These are phyloP conservation scores for Thuidium tamariscinum DNA, from an alignment of 225 moss, liverwort and hornwort genomes.

Conservation along the genomic window DNA sequence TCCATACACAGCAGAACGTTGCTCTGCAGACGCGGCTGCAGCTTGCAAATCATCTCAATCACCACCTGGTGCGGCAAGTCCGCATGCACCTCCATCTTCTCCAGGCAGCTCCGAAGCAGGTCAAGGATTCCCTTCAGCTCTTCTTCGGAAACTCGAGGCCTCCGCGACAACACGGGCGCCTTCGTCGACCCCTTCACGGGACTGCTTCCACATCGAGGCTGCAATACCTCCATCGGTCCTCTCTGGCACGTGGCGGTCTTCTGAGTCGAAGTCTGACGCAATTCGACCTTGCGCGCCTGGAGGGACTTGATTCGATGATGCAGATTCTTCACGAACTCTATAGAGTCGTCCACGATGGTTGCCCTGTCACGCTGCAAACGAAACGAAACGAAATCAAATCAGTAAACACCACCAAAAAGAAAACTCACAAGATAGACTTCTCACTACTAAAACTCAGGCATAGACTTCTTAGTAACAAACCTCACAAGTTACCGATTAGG, in stretches of 20 bases:
- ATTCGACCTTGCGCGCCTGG: slow-evolving; percentile 18
- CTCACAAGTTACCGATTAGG: neutral
- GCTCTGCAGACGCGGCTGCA: slow-evolving; percentile 38
- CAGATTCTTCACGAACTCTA: slow-evolving; percentile 65
- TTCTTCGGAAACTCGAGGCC: neutral
- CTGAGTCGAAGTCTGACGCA: slow-evolving; percentile 1
- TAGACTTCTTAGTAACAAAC: neutral
- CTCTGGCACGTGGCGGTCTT: neutral
- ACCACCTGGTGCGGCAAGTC: slow-evolving; percentile 41
- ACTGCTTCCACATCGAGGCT: neutral
- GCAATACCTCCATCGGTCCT: neutral
- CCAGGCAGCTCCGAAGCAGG: slow-evolving; percentile 12
- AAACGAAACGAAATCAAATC: neutral
- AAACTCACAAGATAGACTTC: neutral
- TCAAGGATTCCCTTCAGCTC: slow-evolving; percentile 2
- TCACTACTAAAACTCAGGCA: neutral
- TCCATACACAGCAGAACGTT: slow-evolving; percentile 28
- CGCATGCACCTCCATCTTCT: slow-evolving; percentile 31
- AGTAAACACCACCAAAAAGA: neutral
- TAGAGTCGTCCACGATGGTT: slow-evolving; percentile 45
- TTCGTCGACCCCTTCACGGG: neutral
- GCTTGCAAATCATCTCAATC: slow-evolving; percentile 31
- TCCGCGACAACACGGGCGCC: neutral
- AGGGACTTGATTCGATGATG: slow-evolving; percentile 53
- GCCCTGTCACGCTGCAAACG: slow-evolving; percentile 39